Conservation (phyloP, 2,329 filamentous ascomycete genomes). For the Podosphaera xanthii region DNA sequence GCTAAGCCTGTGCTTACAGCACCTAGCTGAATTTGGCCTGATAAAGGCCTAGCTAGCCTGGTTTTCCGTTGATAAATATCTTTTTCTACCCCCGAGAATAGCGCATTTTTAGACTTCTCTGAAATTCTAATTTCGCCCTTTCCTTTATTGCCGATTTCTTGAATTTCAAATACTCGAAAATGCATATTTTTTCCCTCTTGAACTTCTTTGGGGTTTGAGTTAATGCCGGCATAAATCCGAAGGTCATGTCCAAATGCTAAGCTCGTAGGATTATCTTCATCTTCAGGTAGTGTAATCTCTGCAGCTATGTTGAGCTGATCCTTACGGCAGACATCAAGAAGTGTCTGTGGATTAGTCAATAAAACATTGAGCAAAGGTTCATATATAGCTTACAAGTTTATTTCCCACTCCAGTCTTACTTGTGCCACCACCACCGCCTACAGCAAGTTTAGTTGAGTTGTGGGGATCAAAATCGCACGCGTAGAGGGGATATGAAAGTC, state of each 20-base stretch:
- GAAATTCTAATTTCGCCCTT: constrained; percentile 22
- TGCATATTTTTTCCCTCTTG: constrained; percentile 63
- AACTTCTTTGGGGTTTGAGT: constrained; percentile 51
- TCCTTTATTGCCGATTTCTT: constrained; percentile 19
- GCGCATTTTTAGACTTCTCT: constrained; percentile 27
- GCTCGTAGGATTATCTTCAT: constrained; percentile 78
- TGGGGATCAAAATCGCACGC: constrained; percentile 71
- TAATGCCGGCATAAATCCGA: constrained; percentile 54
- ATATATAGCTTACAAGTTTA: constrained; percentile 43
- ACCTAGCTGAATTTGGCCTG: constrained; percentile 40
- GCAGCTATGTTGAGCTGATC: constrained; percentile 32
- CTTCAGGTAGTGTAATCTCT: constrained; percentile 55
- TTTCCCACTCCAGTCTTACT: constrained; percentile 64
- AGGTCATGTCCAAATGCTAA: constrained; percentile 41
- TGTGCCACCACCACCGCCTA: constrained; percentile 72
- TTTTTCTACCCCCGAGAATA: constrained; percentile 27
- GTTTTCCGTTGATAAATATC: constrained; percentile 37
- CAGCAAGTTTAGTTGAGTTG: constrained; percentile 51
- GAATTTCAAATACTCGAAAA: constrained; percentile 46
- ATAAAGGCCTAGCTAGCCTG: constrained; percentile 27
- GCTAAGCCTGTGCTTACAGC: constrained; percentile 61
- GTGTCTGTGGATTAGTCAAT: constrained; percentile 9
- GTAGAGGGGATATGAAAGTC: constrained; percentile 65
- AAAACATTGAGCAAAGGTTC: constrained; percentile 1
- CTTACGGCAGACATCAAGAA: constrained; percentile 14